These are phyloP conservation scores for Eucalyptus paniculata DNA, from an alignment of 345 rosid genomes.

Conservation along the genomic window DNA sequence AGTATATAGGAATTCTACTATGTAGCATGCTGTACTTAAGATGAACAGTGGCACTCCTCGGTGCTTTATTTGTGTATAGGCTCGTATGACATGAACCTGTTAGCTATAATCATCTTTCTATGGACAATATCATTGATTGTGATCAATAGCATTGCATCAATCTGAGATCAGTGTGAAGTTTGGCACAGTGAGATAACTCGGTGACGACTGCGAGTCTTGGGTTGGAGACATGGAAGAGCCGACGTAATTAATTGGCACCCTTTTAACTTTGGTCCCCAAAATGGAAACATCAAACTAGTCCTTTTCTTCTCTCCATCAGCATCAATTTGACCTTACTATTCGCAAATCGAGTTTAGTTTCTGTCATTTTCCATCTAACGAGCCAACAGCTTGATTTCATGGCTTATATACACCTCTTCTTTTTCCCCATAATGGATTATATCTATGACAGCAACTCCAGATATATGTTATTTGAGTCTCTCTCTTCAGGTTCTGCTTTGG, in stretches of 20 bases:
- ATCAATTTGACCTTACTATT: not conserved
- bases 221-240: not conserved
- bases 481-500: no score
- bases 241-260: not conserved
- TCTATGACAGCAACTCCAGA: no score
- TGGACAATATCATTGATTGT: not conserved
- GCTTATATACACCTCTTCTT: no score
- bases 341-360: not conserved
- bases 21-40: not conserved
- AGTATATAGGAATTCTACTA: not conserved
- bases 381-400: not conserved
- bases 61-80: not conserved
- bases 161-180: not conserved
- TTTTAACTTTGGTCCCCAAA: not conserved
- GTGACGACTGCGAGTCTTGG: not conserved
- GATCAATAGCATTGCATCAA: not conserved
- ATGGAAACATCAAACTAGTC: not conserved
- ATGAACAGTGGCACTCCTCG: not conserved
- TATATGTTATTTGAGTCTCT: no score
- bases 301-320: not conserved
- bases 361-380: not conserved
- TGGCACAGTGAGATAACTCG: not conserved
- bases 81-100: not conserved
- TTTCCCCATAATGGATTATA: no score
- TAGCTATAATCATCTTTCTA: not conserved